Conservation (phyloP, 225 moss, liverwort and hornwort genomes). For the Pseudoscleropodium purum region DNA sequence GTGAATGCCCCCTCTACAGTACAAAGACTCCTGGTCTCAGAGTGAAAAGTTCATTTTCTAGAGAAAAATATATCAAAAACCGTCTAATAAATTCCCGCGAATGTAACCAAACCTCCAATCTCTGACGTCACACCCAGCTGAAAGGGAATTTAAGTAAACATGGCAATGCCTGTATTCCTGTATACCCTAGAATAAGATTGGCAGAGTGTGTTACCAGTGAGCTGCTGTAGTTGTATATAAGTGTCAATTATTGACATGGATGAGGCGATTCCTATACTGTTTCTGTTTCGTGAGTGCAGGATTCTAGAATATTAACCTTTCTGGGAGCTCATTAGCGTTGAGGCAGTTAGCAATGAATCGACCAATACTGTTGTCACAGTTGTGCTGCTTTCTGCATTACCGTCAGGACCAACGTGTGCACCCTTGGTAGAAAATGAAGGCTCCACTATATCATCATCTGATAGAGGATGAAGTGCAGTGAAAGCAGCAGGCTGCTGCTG, state of each 20-base stretch:
- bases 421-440: neutral
- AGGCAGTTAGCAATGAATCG: slow-evolving; percentile 45
- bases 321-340: slow-evolving; percentile 39
- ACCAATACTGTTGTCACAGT: slow-evolving; percentile 37
- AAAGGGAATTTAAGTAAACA: neutral
- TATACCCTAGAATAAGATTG: neutral
- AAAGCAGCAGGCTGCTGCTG: slow-evolving; percentile 83
- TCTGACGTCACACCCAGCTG: neutral
- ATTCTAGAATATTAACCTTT: slow-evolving; percentile 17
- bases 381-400: neutral
- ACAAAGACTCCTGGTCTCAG: neutral
- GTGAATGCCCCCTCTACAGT: neutral
- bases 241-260: neutral
- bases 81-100: neutral
- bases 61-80: neutral
- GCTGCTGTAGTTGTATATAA: neutral
- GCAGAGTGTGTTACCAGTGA: neutral
- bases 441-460: neutral
- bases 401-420: neutral
- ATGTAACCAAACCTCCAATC: neutral
- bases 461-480: slow-evolving; percentile 10
- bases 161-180: neutral
- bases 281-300: neutral
- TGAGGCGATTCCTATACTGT: neutral
- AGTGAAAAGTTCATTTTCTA: neutral